These are phyloP conservation scores for Vaccinium myrtillus DNA, from an alignment of 148 eudicot genomes.

Conservation along the genomic window DNA sequence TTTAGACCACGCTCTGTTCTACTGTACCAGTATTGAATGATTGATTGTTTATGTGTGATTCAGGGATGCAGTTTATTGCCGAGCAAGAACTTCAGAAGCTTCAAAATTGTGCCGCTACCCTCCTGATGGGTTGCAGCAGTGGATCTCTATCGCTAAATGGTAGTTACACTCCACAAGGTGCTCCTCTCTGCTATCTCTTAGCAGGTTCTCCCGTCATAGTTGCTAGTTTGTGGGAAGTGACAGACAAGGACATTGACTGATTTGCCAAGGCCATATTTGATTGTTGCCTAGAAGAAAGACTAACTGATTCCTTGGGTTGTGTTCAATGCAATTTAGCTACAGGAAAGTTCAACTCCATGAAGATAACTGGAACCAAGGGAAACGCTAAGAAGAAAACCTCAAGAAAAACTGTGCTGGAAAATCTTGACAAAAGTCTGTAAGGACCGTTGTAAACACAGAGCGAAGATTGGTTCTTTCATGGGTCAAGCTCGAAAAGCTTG, in stretches of 20 bases:
- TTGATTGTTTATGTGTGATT: slow-evolving; percentile 6
- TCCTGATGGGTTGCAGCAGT: slow-evolving; percentile 93
- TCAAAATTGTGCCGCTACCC: slow-evolving; percentile 67
- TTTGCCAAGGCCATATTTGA: slow-evolving; percentile 79
- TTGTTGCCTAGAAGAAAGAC: slow-evolving; percentile 70
- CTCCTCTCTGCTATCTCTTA: slow-evolving; percentile 66
- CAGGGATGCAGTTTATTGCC: slow-evolving; percentile 81
- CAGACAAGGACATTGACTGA: slow-evolving; percentile 91
- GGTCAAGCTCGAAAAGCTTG: slow-evolving; percentile 80
- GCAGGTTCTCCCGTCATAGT: slow-evolving; percentile 90
- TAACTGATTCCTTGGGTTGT: slow-evolving; percentile 43
- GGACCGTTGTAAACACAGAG: slow-evolving; percentile 55
- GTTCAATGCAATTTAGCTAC: slow-evolving; percentile 52
- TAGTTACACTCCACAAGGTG: slow-evolving; percentile 63
- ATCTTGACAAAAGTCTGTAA: slow-evolving; percentile 14
- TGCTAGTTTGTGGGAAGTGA: slow-evolving; percentile 96
- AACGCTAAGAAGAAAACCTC: slow-evolving; percentile 42
- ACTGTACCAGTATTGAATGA: not conserved
- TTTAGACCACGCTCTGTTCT: not conserved
- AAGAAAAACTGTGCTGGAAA: slow-evolving; percentile 31
- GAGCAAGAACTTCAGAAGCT: slow-evolving; percentile 66
- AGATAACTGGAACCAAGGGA: slow-evolving; percentile 34
- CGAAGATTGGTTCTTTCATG: slow-evolving; percentile 72
- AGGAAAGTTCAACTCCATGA: slow-evolving; percentile 49
- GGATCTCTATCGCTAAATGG: slow-evolving; percentile 66